These are phyloP conservation scores for Taiwanofungus camphoratus DNA, from an alignment of 1,284 basidiomycete genomes.

Conservation along the genomic window DNA sequence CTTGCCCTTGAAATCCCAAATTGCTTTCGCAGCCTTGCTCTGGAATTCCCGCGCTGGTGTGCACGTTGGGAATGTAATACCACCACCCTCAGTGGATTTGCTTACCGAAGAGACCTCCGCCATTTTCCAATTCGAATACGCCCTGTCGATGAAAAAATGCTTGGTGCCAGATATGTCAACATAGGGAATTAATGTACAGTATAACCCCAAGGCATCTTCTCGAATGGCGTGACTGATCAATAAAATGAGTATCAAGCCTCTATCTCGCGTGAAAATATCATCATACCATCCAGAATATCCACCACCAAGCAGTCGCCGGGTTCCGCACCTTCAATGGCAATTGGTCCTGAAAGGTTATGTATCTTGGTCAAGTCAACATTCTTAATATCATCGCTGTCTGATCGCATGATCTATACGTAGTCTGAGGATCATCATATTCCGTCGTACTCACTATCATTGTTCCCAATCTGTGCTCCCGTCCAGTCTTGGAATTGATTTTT, in stretches of 20 bases:
- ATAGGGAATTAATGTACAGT: slow-evolving; percentile 37
- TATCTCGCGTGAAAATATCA: neutral
- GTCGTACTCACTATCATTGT: slow-evolving; percentile 57
- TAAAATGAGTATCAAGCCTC: neutral
- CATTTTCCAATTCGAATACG: slow-evolving; percentile 70
- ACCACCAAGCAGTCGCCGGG: slow-evolving; percentile 77
- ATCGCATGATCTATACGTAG: neutral
- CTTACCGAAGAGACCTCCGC: slow-evolving; percentile 70
- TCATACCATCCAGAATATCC: slow-evolving; percentile 66
- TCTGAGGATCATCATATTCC: neutral
- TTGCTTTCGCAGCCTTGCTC: slow-evolving; percentile 68
- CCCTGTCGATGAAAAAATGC: slow-evolving; percentile 35
- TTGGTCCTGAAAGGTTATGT: slow-evolving; percentile 73
- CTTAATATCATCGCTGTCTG: slow-evolving; percentile 64
- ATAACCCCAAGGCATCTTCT: slow-evolving; percentile 80
- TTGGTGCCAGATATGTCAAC: slow-evolving; percentile 1
- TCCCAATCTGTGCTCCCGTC: slow-evolving; percentile 73
- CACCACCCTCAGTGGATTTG: neutral
- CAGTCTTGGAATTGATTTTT: slow-evolving; percentile 40
- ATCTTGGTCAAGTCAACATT: slow-evolving; percentile 60
- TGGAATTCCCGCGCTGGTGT: slow-evolving; percentile 59
- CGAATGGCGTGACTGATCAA: slow-evolving; percentile 56
- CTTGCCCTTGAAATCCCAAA: slow-evolving; percentile 71
- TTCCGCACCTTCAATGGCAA: slow-evolving; percentile 69
- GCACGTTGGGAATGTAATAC: neutral